Evolutionary conservation across 345 rosid species (phyloP).

Genomic region (Triadica sebifera): DNA sequence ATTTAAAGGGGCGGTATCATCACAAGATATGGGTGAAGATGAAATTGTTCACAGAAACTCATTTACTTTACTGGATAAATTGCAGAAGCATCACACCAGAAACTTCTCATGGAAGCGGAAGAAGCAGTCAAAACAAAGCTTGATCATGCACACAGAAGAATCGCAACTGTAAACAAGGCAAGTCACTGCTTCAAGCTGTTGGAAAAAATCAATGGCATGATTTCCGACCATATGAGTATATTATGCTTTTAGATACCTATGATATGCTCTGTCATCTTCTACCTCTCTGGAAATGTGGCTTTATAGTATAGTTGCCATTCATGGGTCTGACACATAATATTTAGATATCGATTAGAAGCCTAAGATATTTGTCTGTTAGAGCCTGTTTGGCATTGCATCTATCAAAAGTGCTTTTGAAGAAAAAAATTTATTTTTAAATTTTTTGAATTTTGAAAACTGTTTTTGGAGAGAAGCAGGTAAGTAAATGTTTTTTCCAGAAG

Average conservation of each 20-base stretch:
- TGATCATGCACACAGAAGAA: slow-evolving; percentile 58
- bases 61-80: slow-evolving; percentile 6
- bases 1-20: background rate
- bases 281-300: slow-evolving; percentile 9
- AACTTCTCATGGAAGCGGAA: slow-evolving; percentile 61
- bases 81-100: slow-evolving; percentile 72
- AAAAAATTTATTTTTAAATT: too few species aligned
- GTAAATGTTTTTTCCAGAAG: too few species aligned
- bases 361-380: too few species aligned
- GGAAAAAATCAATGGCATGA: background rate
- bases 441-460: too few species aligned
- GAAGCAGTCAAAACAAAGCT: slow-evolving; percentile 58
- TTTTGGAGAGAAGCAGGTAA: too few species aligned
- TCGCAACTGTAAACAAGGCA: slow-evolving; percentile 66
- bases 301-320: background rate
- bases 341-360: background rate
- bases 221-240: background rate
- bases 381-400: too few species aligned
- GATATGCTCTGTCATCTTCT: background rate
- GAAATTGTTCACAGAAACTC: background rate
- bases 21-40: background rate
- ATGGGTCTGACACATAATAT: background rate
- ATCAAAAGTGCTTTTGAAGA: too few species aligned
- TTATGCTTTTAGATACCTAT: background rate
- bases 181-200: slow-evolving; percentile 24